phyloP scores from a whole-genome alignment of 257 asterid species.

The Nicotiana benthamiana region DNA sequence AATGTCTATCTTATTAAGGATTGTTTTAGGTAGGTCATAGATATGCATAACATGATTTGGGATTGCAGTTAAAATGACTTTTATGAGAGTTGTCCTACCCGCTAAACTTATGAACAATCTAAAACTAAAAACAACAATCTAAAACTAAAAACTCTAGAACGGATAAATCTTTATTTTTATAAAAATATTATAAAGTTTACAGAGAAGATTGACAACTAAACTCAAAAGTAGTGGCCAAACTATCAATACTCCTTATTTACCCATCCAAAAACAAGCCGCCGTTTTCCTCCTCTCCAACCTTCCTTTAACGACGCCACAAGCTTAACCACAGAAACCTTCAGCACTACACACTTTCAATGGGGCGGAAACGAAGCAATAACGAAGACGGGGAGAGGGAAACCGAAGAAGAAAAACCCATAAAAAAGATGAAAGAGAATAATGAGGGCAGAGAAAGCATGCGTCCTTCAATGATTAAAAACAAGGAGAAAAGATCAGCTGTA shows the following conservation, averaged over 20 bases:
- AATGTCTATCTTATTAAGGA: no score
- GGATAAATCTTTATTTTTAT: neutral
- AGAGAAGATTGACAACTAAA: neutral
- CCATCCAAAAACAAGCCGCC: neutral
- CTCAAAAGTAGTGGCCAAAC: neutral
- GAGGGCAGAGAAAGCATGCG: conserved; percentile 33
- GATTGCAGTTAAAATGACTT: no score
- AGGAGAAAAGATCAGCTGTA: conserved; percentile 68
- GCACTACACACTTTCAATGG: neutral
- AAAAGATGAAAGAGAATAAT: conserved; percentile 19
- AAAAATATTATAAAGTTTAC: no score
- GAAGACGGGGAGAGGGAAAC: neutral
- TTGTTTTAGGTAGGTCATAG: no score
- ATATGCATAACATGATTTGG: no score
- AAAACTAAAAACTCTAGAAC: no score
- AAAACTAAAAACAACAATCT: no score
- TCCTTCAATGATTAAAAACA: conserved; percentile 75
- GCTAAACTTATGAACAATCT: no score
- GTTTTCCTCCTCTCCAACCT: neutral
- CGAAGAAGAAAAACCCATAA: neutral
- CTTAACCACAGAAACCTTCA: neutral
- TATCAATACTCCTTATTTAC: neutral
- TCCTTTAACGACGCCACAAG: neutral
- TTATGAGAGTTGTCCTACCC: no score
- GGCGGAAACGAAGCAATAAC: conserved; percentile 3